These are phyloP conservation scores for Eucalyptus pauciflora DNA, from an alignment of 345 rosid species.

Conservation along the genomic window DNA sequence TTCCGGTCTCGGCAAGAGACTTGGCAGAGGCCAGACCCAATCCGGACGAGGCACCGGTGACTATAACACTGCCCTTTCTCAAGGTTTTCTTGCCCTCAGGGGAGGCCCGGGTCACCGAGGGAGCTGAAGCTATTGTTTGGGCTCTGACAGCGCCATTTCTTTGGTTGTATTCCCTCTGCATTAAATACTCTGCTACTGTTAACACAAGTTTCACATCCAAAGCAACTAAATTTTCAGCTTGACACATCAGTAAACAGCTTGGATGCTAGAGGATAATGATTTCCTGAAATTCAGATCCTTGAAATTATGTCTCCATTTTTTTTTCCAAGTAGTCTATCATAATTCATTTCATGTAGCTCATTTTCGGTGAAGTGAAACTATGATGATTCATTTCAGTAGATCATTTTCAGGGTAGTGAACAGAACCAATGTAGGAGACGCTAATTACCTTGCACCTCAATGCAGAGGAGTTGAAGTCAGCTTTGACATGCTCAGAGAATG, in stretches of 20 bases:
- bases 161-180: slow-evolving; percentile 37
- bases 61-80: slow-evolving; percentile 54
- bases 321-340: background rate
- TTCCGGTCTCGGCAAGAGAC: slow-evolving; percentile 79
- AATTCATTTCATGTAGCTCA: background rate
- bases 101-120: slow-evolving; percentile 25
- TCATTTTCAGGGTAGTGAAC: background rate
- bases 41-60: slow-evolving; percentile 89
- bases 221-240: background rate
- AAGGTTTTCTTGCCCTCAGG: slow-evolving; percentile 64
- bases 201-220: background rate
- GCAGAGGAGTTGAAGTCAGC: slow-evolving; percentile 38
- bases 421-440: background rate
- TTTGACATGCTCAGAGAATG: slow-evolving; percentile 48
- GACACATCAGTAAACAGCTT: background rate
- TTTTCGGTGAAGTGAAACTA: background rate
- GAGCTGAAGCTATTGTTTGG: slow-evolving; percentile 51
- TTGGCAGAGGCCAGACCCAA: slow-evolving; percentile 79
- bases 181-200: background rate
- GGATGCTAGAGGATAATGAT: background rate
- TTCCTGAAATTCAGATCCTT: background rate
- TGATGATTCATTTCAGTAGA: background rate
- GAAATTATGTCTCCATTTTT: background rate
- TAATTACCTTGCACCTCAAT: slow-evolving; percentile 53
- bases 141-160: slow-evolving; percentile 48